Percentiles rank a stretch among this genome's conserved stretches.
Evolutionary conservation across 1,139 yeast species (phyloP).

Genomic region (Magnusiomyces magnusii): DNA sequence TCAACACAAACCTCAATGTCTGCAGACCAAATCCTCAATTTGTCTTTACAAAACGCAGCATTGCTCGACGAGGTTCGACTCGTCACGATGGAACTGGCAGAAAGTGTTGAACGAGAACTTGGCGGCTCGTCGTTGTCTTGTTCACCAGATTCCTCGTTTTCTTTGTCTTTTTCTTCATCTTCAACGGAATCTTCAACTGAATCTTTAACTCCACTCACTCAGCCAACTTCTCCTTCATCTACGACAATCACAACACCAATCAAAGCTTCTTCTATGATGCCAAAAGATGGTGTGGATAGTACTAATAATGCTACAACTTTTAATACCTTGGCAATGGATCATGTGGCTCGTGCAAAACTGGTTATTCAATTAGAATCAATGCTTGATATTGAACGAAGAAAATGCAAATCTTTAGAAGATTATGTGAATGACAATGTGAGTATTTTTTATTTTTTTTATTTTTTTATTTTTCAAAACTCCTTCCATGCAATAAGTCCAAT

Average conservation of each 20-base stretch:
- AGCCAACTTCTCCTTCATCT: background rate
- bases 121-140: background rate
- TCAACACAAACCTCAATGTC: background rate
- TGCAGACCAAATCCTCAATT: background rate
- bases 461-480: background rate
- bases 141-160: background rate
- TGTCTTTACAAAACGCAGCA: background rate
- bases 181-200: background rate
- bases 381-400: constrained; percentile 32
- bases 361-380: constrained; percentile 26
- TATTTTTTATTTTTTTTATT: background rate
- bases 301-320: background rate
- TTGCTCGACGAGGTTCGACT: constrained; percentile 32
- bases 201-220: background rate
- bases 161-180: constrained; percentile 6
- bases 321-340: constrained; percentile 5
- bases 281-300: background rate
- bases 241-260: background rate
- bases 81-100: constrained; percentile 35
- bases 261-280: background rate
- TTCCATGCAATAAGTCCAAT: background rate
- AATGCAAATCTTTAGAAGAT: constrained; percentile 26
- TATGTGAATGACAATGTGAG: background rate
- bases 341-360: constrained; percentile 20
- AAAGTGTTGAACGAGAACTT: constrained; percentile 19